phyloP scores from a whole-genome alignment of 257 asterid genomes.

The Solanum appendiculatum region DNA sequence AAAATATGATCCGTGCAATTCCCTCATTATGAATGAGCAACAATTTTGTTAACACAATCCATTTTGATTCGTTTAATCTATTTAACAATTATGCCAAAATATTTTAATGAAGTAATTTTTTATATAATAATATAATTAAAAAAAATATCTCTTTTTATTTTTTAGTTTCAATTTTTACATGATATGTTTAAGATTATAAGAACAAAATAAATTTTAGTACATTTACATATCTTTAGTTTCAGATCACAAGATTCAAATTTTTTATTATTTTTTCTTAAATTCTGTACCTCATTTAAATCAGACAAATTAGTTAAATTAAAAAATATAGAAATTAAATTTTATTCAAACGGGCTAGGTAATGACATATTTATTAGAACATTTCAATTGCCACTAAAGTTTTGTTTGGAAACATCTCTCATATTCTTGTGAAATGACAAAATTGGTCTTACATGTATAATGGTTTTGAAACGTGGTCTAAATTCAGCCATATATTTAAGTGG shows the following conservation, averaged over 20 bases:
- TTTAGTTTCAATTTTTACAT: too few species aligned
- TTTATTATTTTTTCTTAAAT: too few species aligned
- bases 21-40: not conserved
- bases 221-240: too few species aligned
- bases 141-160: too few species aligned
- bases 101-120: not conserved
- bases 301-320: too few species aligned
- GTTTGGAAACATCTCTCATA: too few species aligned
- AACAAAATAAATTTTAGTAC: too few species aligned
- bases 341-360: not conserved
- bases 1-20: not conserved
- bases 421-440: not conserved
- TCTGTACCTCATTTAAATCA: too few species aligned
- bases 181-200: too few species aligned
- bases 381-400: not conserved
- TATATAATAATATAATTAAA: too few species aligned
- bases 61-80: not conserved
- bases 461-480: not conserved
- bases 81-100: not conserved
- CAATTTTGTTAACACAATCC: rapidly evolving
- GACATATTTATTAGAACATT: not conserved
- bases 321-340: not conserved
- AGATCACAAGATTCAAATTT: too few species aligned
- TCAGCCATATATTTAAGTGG: not conserved
- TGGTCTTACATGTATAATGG: not conserved